Base-by-base conservation (phyloP, 148 eudicot species). In the Nyssa sinensis region DNA sequence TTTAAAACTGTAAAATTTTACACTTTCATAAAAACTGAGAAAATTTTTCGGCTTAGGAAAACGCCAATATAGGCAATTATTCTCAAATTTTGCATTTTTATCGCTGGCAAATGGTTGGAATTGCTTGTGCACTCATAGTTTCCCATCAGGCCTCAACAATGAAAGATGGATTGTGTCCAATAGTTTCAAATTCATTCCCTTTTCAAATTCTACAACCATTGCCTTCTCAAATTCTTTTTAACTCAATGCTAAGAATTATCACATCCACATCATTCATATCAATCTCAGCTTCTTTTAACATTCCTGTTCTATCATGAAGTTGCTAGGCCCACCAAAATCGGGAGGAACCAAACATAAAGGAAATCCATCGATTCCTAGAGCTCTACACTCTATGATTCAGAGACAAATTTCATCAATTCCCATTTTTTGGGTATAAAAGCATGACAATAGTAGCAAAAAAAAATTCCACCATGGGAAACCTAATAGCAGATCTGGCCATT, bases 1-100 rank as follows among this genome's bases (percentile, higher is more conserved):
- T n/a, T n/a, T n/a, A n/a, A n/a, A n/a, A n/a, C n/a, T n/a, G n/a
- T n/a, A n/a, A n/a, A n/a, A n/a, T n/a, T n/a, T n/a, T n/a, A n/a
- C n/a, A n/a, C n/a, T n/a, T n/a, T n/a, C n/a, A n/a, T n/a, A n/a
- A n/a, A n/a, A n/a, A n/a, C n/a, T n/a, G n/a, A n/a, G n/a, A n/a
- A n/a, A n/a, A n/a, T n/a, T n/a, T n/a, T n/a, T n/a, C n/a, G 98
- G 98, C 2, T 97, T 97, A 0, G 98, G 97, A 81, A 94, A 84
- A 75, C 98, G 92, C 98, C 98, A 94, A 81, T 94, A 97, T 80
- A 94, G 74, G 67, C 98, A 94, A 76, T 94, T 97, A 71, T 81
- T 84, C 59, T 90, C 95, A 75, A 90, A 77, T 75, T 87, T 87
- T 1, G 81, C 92, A 21, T 85, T 70, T 77, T 82, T 84, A 67